Evolutionary conservation across 2,329 filamentous ascomycete genomes (phyloP).

Genomic region (Rutstroemia sp.): DNA sequence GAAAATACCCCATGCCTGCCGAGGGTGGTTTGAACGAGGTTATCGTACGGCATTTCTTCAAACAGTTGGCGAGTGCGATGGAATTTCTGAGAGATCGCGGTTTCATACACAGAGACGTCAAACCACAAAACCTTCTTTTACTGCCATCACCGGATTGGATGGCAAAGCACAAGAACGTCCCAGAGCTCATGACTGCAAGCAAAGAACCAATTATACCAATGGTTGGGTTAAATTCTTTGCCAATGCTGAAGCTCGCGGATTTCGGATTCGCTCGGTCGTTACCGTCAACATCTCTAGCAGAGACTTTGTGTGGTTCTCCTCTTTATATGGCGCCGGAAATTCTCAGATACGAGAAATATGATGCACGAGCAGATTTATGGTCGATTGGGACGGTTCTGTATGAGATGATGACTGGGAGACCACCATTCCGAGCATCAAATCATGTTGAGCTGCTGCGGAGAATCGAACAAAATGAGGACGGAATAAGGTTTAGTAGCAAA

Average conservation of each 20-base stretch:
- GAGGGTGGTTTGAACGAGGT: conserved; percentile 91
- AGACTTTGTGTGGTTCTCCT: conserved; percentile 93
- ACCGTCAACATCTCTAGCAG: conserved; percentile 83
- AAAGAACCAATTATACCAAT: conserved; percentile 74
- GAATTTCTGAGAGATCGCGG: conserved; percentile 80
- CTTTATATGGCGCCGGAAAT: conserved; percentile 99
- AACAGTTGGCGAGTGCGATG: conserved; percentile 87
- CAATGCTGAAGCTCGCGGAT: conserved; percentile 96
- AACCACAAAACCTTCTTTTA: conserved; percentile 90
- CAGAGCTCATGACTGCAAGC: conserved; percentile 69
- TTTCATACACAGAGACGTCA: conserved; percentile 93
- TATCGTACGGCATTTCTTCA: conserved; percentile 90
- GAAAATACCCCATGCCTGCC: conserved; percentile 80
- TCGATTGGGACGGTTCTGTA: conserved; percentile 93
- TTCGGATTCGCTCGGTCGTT: conserved; percentile 96
- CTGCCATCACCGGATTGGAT: conserved; percentile 73
- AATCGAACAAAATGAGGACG: conserved; percentile 83
- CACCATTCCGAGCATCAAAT: conserved; percentile 86
- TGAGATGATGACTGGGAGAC: conserved; percentile 87
- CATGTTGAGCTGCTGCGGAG: conserved; percentile 89
- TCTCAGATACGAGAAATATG: conserved; percentile 92
- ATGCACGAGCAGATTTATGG: conserved; percentile 95
- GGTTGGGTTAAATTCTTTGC: conserved; percentile 73
- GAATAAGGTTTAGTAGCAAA: conserved; percentile 74
- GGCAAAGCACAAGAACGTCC: conserved; percentile 49